Evolutionary conservation across 495 filamentous ascomycete genomes (phyloP).

Genomic region (Penicillium coffeae): DNA sequence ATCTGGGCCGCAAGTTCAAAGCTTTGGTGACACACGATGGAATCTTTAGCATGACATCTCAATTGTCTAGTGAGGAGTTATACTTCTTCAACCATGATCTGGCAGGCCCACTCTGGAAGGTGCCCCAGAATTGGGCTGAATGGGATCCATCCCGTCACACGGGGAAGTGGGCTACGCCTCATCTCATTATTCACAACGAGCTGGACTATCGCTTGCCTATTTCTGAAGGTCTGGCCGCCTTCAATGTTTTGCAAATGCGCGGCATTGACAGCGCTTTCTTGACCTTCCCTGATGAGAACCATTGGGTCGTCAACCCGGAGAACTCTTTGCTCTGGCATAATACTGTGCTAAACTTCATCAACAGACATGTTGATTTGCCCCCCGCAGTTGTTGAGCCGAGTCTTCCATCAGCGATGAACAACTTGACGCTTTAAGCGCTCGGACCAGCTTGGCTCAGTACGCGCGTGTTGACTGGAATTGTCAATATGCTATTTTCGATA

Average conservation of each 20-base stretch:
- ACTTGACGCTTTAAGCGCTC: conserved; percentile 17
- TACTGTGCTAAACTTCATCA: conserved; percentile 87
- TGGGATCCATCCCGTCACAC: conserved; percentile 76
- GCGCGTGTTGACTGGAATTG: too few relatives aligned
- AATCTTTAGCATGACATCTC: conserved; percentile 72
- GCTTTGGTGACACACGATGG: conserved; percentile 91
- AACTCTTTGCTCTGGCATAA: conserved; percentile 88
- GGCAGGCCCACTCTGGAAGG: conserved; percentile 67
- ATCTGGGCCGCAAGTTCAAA: conserved; percentile 69
- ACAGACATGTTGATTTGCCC: conserved; percentile 65
- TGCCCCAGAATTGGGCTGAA: conserved; percentile 67
- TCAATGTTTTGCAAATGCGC: conserved; percentile 77
- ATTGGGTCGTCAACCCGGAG: conserved; percentile 91
- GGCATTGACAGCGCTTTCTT: conserved; percentile 53
- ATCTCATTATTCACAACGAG: conserved; percentile 86
- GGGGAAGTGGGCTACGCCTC: conserved; percentile 77
- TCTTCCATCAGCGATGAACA: conserved; percentile 15
- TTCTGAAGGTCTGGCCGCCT: conserved; percentile 76
- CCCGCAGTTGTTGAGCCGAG: conserved; percentile 25
- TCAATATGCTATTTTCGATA: too few relatives aligned
- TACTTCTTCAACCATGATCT: conserved; percentile 88
- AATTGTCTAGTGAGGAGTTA: conserved; percentile 77
- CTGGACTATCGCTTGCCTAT: conserved; percentile 88
- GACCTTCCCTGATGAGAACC: conserved; percentile 79
- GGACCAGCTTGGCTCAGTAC: too few relatives aligned